Evolutionary conservation across 2,329 filamentous ascomycete genomes (phyloP).

Genomic region (Teratosphaeria viscida): DNA sequence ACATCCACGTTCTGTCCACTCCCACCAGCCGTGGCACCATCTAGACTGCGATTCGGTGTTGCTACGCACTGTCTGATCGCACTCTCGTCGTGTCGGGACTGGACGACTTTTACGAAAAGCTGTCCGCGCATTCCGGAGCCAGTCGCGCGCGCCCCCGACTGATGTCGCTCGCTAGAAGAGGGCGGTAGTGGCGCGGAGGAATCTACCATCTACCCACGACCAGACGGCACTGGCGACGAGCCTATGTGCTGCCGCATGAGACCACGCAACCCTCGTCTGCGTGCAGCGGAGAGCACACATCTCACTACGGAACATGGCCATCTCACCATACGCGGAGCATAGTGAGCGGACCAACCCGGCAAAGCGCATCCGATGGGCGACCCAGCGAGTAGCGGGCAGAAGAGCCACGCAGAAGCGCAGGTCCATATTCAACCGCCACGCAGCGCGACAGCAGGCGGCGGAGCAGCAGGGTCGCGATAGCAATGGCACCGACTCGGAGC

Average conservation of each 20-base stretch:
- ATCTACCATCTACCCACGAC: neutral
- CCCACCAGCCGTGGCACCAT: neutral
- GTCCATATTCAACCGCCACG: conserved; percentile 62
- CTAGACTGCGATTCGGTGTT: neutral
- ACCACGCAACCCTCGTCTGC: neutral
- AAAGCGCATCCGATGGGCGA: conserved; percentile 88
- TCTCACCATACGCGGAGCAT: conserved; percentile 20
- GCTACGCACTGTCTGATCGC: neutral
- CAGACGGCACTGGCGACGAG: neutral
- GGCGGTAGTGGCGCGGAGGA: neutral
- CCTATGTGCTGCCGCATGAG: neutral
- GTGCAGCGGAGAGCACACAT: neutral
- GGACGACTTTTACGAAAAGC: neutral
- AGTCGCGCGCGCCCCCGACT: neutral
- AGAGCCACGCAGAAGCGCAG: conserved; percentile 69
- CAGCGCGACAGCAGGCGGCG: conserved; percentile 16
- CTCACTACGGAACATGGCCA: neutral
- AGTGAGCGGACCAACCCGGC: conserved; percentile 43
- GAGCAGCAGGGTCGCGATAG: conserved; percentile 21
- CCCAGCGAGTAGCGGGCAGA: conserved; percentile 69
- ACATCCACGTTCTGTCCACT: neutral
- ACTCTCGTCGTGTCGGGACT: neutral
- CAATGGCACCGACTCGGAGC: conserved; percentile 18
- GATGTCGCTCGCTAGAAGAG: neutral
- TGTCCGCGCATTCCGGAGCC: neutral